Evolutionary conservation across 2,329 filamentous ascomycete species (phyloP).

Genomic region (Venturia oleaginea): DNA sequence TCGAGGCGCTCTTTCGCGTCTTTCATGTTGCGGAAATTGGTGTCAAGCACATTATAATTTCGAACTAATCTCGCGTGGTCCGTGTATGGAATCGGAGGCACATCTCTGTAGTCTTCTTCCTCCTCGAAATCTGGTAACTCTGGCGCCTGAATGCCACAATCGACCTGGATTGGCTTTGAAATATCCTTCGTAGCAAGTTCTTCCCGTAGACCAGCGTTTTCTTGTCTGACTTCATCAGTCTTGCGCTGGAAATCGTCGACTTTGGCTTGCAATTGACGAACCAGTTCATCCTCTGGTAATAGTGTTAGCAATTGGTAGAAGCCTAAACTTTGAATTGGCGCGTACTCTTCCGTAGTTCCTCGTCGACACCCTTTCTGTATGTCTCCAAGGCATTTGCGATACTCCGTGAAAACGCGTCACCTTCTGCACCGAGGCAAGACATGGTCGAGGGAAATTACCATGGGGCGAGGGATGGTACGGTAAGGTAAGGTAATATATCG

Average conservation of each 20-base stretch:
- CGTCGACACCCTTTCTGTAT: not conserved
- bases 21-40: not conserved
- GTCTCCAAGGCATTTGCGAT: conserved; percentile 1
- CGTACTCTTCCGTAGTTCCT: not conserved
- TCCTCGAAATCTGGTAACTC: not conserved
- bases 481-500: not conserved
- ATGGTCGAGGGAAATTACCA: not conserved
- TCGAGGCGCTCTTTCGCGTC: not conserved
- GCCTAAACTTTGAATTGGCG: not conserved
- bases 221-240: not conserved
- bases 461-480: not conserved
- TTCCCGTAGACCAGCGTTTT: not conserved
- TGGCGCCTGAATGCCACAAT: not conserved
- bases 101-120: not conserved
- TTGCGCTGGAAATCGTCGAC: not conserved
- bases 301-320: not conserved
- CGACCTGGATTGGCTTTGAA: not conserved
- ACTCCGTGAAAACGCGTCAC: not conserved
- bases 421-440: conserved; percentile 1
- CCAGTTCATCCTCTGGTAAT: conserved; percentile 3
- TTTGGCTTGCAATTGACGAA: not conserved
- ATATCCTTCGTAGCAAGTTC: not conserved
- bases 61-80: not conserved
- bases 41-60: conserved; percentile 3
- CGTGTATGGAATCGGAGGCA: not conserved